These are phyloP conservation scores for Neopestalotiopsis sp. DNA, from an alignment of 2,329 filamentous ascomycete genomes.

Conservation along the genomic window DNA sequence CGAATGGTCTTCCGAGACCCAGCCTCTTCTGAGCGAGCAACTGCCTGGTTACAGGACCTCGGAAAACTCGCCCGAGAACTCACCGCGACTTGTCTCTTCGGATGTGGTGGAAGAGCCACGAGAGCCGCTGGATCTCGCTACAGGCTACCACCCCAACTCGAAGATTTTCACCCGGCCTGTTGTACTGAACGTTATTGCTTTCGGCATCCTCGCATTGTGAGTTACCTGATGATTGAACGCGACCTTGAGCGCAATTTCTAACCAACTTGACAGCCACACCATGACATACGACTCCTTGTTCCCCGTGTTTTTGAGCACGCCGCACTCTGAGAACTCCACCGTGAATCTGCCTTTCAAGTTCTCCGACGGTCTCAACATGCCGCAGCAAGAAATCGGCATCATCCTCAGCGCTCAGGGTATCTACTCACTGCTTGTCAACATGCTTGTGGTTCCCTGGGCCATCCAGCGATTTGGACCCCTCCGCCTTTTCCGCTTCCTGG, in stretches of 20 bases:
- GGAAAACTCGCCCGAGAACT: slow-evolving; percentile 57
- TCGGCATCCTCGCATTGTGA: slow-evolving; percentile 94
- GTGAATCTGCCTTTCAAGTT: slow-evolving; percentile 83
- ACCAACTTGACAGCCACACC: slow-evolving; percentile 71
- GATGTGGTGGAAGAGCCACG: slow-evolving; percentile 37
- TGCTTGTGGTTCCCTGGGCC: slow-evolving; percentile 82
- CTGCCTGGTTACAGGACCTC: slow-evolving; percentile 72
- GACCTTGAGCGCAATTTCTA: neutral
- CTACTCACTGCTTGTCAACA: slow-evolving; percentile 86
- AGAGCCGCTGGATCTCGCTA: slow-evolving; percentile 42
- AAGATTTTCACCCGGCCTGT: slow-evolving; percentile 85
- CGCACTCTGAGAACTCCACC: neutral
- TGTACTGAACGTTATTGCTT: slow-evolving; percentile 84
- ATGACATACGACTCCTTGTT: slow-evolving; percentile 96
- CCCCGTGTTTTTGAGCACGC: slow-evolving; percentile 77
- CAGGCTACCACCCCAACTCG: slow-evolving; percentile 32
- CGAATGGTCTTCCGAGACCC: slow-evolving; percentile 51
- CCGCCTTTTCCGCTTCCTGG: slow-evolving; percentile 79
- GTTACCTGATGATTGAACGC: slow-evolving; percentile 42
- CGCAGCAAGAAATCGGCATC: slow-evolving; percentile 82
- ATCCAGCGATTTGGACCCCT: slow-evolving; percentile 78
- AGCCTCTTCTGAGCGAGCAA: slow-evolving; percentile 66
- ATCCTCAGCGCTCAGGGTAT: slow-evolving; percentile 88
- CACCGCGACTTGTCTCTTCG: slow-evolving; percentile 37
- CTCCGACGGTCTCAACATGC: slow-evolving; percentile 81